Evolutionary conservation across 2,329 filamentous ascomycete species (phyloP).

Genomic region (Laburnicola sp.): DNA sequence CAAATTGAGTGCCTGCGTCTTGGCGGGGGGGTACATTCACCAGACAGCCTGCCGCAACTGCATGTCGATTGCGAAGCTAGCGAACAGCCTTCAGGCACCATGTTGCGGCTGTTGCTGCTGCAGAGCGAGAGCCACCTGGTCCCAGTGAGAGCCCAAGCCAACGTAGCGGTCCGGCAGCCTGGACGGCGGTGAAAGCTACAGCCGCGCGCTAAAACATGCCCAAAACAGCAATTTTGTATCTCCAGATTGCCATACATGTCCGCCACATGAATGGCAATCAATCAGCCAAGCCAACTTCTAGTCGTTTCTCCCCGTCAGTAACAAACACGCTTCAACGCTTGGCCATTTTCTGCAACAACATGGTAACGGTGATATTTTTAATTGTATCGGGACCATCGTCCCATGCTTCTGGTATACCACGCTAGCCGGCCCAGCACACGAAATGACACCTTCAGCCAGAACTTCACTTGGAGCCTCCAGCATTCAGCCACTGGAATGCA

Average conservation of each 20-base stretch:
- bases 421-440: background rate
- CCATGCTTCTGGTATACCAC: too few species aligned
- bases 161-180: background rate
- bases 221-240: background rate
- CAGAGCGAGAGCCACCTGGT: background rate
- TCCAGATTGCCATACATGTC: too few species aligned
- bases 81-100: background rate
- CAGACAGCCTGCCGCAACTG: background rate
- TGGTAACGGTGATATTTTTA: too few species aligned
- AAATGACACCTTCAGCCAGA: background rate
- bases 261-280: too few species aligned
- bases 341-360: too few species aligned
- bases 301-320: too few species aligned
- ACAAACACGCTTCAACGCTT: too few species aligned
- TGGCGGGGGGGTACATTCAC: background rate
- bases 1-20: constrained; percentile 1
- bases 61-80: background rate
- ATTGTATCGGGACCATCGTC: too few species aligned
- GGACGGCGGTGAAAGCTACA: background rate
- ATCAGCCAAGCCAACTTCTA: too few species aligned
- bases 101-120: background rate
- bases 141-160: background rate
- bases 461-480: constrained; percentile 31
- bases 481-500: constrained; percentile 89
- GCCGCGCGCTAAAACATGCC: constrained; percentile 2